Evolutionary conservation across 2,329 filamentous ascomycete species (phyloP), one percentile per base, ranked within the genome.

Genomic region (Fusarium xylarioides): DNA sequence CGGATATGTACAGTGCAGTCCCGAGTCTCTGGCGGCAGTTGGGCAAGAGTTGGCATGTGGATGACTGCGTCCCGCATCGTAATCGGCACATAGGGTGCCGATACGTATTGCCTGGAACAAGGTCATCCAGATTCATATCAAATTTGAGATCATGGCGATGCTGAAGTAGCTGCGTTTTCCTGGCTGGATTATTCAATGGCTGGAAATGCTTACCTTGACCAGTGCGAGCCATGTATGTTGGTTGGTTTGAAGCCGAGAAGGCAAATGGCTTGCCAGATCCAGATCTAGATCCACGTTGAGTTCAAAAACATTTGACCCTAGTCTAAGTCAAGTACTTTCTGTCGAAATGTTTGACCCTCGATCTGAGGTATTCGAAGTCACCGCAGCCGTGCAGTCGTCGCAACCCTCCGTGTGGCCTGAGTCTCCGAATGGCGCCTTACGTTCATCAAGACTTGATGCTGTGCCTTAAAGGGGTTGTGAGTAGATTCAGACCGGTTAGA

Each of bases 31-130:
- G 70, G 68, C 60, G 62, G 52, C 43, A 61, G 63, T 57, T 55
- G 67, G 63, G 67, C 63, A 65, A 52, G 40, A 53, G 35, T 58
- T 76, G 73, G 77, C 68, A 78, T 78, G 75, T 69, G 65, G 60
- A 58, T 72, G 68, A 77, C 58, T 38, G 38, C 60, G 71, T 73
- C 67, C 68, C 58, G 66, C 60, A 61, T 71, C 49, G 60, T 71
- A 66, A 54, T 40, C 57, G 65, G 57, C 66, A 66, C 55, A 50
- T 50, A 58, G 26, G 44, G 38, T 55, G 50, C 56, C 28, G 38
- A 53, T 50, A 52, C 26, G 18, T 40, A 18, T 11, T 58, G 34
- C 38, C 52, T 63, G 32, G 42, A 54, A 40, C 42, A 55, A 38
- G 30, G 16, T 28, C 56, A 34, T n/a, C 28, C 56, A 43, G 44